Percentiles rank a stretch among this genome's conserved stretches.
These are phyloP conservation scores for Stephania yunnanensis DNA, from an alignment of 164 flowering plant species.

Conservation along the genomic window DNA sequence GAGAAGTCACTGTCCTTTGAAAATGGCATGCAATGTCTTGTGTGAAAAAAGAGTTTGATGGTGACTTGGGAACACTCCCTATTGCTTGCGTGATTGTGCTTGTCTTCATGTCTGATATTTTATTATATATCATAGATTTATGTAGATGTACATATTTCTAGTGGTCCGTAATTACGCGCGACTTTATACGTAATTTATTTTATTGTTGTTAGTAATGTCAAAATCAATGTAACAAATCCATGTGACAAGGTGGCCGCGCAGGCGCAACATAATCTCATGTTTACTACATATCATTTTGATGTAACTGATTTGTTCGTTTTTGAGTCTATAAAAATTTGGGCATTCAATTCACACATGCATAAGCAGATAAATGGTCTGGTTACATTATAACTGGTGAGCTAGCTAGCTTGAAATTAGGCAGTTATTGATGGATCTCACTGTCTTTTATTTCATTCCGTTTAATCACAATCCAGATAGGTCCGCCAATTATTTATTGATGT, in stretches of 20 bases:
- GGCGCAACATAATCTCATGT: background rate
- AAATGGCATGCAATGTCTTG: background rate
- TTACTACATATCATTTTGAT: background rate
- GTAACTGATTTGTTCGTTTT: background rate
- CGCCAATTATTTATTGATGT: too few relatives aligned
- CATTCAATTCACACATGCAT: background rate
- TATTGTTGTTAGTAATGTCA: background rate
- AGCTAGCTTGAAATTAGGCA: too few relatives aligned
- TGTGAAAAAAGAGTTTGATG: too few relatives aligned
- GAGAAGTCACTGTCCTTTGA: background rate
- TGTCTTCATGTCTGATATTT: background rate
- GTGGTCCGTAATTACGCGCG: background rate
- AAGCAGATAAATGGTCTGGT: background rate
- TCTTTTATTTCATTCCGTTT: too few relatives aligned
- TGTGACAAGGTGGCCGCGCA: background rate
- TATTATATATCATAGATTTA: background rate
- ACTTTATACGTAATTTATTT: background rate
- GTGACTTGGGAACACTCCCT: too few relatives aligned
- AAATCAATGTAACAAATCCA: constrained; percentile 2
- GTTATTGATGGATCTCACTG: too few relatives aligned
- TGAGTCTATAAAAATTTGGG: background rate
- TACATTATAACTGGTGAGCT: too few relatives aligned
- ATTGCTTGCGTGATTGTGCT: background rate
- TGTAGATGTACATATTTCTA: background rate
- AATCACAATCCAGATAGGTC: too few relatives aligned